These are phyloP conservation scores for Bryoglossum gracile DNA, from an alignment of 495 filamentous ascomycete species.

Conservation along the genomic window DNA sequence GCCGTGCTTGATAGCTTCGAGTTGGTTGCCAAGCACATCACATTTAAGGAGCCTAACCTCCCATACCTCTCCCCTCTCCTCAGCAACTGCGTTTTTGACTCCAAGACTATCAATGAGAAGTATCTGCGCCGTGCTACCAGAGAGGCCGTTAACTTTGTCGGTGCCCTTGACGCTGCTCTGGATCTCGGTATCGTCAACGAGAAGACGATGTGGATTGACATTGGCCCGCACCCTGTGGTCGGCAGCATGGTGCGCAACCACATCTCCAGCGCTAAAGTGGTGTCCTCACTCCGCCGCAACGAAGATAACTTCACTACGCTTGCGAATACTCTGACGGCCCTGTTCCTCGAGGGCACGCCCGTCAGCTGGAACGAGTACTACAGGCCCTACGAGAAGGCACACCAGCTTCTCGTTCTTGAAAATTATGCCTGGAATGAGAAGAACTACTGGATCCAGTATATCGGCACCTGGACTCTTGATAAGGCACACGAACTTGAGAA, in stretches of 20 bases:
- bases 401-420: background rate
- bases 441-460: background rate
- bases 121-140: conserved; percentile 65
- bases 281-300: background rate
- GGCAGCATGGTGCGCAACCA: background rate
- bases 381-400: background rate
- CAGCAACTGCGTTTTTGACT: conserved; percentile 48
- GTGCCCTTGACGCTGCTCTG: conserved; percentile 24
- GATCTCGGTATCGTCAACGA: background rate
- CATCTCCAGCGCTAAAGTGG: background rate
- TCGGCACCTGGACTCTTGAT: background rate
- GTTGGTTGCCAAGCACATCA: conserved; percentile 45
- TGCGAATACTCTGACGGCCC: background rate
- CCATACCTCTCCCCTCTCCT: conserved; percentile 66
- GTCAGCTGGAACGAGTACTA: background rate
- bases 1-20: conserved; percentile 64
- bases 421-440: background rate
- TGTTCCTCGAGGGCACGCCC: background rate
- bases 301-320: background rate
- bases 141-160: conserved; percentile 67
- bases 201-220: background rate
- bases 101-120: conserved; percentile 43
- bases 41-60: conserved; percentile 53
- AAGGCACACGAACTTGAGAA: background rate
- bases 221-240: background rate